Conservation (phyloP, 2,329 filamentous ascomycete genomes). For the Amylocarpus encephaloides region DNA sequence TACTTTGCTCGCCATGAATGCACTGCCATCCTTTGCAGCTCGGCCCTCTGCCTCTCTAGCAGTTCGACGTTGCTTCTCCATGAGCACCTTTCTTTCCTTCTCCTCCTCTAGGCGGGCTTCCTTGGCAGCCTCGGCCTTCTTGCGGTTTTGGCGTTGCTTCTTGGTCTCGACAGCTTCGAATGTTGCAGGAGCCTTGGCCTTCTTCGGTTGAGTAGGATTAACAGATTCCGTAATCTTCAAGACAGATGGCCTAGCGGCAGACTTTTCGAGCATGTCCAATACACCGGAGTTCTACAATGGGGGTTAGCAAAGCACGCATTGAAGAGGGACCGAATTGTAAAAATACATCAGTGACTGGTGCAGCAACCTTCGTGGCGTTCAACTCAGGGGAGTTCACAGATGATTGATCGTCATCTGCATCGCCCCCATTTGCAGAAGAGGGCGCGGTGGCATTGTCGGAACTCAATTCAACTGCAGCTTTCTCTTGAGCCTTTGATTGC, state of each 20-base stretch:
- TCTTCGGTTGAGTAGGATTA: conserved; percentile 51
- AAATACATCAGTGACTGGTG: conserved; percentile 25
- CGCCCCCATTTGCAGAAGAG: conserved; percentile 66
- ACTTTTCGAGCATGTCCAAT: conserved; percentile 84
- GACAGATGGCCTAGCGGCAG: conserved; percentile 61
- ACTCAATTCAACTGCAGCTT: conserved; percentile 36
- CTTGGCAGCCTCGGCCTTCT: conserved; percentile 80
- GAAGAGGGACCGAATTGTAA: no score
- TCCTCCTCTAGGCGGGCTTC: conserved; percentile 69
- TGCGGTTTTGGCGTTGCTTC: conserved; percentile 90
- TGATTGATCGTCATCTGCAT: conserved; percentile 77
- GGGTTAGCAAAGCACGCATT: conserved; percentile 1
- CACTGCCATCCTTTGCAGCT: conserved; percentile 71
- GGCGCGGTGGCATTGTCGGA: conserved; percentile 47
- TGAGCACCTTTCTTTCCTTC: conserved; percentile 64
- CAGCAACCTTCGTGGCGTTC: conserved; percentile 41
- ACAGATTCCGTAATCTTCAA: conserved; percentile 68
- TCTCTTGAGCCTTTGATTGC: conserved; percentile 55
- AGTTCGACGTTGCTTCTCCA: conserved; percentile 77
- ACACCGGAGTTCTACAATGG: conserved; percentile 50
- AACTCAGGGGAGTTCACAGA: conserved; percentile 60
- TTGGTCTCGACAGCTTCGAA: conserved; percentile 72
- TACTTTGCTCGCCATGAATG: conserved; percentile 43
- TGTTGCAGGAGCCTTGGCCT: conserved; percentile 50
- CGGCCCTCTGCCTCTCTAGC: conserved; percentile 79